Evolutionary conservation across 2,329 filamentous ascomycete genomes (phyloP).

Genomic region (Colletotrichum sp.): DNA sequence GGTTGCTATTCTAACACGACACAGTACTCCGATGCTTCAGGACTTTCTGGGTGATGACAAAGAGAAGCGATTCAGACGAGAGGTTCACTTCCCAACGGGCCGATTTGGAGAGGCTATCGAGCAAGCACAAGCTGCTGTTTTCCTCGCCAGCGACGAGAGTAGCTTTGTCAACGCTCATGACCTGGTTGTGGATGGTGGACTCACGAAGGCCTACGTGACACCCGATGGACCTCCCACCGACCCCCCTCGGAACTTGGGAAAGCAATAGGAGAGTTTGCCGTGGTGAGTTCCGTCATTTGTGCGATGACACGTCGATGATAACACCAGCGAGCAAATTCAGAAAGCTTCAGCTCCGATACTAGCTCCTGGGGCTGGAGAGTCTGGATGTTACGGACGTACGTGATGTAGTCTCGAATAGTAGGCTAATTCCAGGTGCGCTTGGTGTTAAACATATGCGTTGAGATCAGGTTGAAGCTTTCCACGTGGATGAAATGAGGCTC

Average conservation of each 20-base stretch:
- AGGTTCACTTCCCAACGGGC: conserved; percentile 88
- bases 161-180: conserved; percentile 91
- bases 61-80: conserved; percentile 79
- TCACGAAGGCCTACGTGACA: conserved; percentile 89
- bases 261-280: neutral
- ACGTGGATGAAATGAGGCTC: neutral
- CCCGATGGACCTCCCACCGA: conserved; percentile 59
- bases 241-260: neutral
- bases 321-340: neutral
- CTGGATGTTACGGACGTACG: neutral
- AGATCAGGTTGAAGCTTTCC: neutral
- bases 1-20: neutral
- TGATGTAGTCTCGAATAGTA: neutral
- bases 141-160: conserved; percentile 85
- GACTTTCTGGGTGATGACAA: conserved; percentile 91
- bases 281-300: neutral
- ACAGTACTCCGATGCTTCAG: conserved; percentile 87
- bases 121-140: conserved; percentile 87
- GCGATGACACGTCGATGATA: neutral
- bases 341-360: neutral
- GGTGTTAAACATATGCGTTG: neutral
- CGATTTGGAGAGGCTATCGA: conserved; percentile 91
- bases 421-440: neutral
- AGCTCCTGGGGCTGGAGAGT: neutral
- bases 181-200: conserved; percentile 93